These are phyloP conservation scores for Jamesozyma gamospora DNA, from an alignment of 805 yeast genomes.

Conservation along the genomic window DNA sequence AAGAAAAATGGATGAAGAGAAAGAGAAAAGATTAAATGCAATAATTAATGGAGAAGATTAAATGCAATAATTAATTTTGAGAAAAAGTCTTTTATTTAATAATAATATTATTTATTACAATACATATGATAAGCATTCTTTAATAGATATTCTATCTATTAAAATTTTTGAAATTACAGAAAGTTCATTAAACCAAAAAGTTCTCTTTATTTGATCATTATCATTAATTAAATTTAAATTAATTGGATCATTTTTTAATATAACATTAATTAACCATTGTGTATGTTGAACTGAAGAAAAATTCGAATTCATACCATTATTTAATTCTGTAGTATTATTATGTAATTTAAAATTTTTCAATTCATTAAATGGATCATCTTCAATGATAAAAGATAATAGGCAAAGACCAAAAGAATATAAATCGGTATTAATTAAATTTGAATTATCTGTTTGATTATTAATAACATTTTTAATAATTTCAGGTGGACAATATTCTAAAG, in stretches of 20 bases:
- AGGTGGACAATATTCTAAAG: slow-evolving; percentile 17
- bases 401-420: slow-evolving; percentile 15
- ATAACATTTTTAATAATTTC: slow-evolving; percentile 5
- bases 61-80: no score
- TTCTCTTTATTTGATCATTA: neutral
- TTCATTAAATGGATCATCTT: slow-evolving; percentile 13
- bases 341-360: slow-evolving; percentile 5
- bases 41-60: slow-evolving; percentile 26
- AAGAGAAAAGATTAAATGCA: slow-evolving; percentile 29
- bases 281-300: slow-evolving; percentile 10
- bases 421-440: slow-evolving; percentile 5
- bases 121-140: slow-evolving; percentile 1
- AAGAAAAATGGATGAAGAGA: slow-evolving; percentile 27
- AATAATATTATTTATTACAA: neutral
- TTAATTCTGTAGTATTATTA: neutral
- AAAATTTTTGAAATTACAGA: slow-evolving; percentile 6
- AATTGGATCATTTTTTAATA: slow-evolving; percentile 13
- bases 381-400: slow-evolving; percentile 11
- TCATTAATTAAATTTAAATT: slow-evolving; percentile 9
- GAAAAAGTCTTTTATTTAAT: neutral
- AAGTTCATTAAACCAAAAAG: slow-evolving; percentile 8
- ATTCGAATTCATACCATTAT: slow-evolving; percentile 1
- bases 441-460: neutral
- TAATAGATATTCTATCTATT: slow-evolving; percentile 5
- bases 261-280: slow-evolving; percentile 16